Evolutionary conservation across 2,329 filamentous ascomycete species (phyloP).

Genomic region (Cercospora berteroae): DNA sequence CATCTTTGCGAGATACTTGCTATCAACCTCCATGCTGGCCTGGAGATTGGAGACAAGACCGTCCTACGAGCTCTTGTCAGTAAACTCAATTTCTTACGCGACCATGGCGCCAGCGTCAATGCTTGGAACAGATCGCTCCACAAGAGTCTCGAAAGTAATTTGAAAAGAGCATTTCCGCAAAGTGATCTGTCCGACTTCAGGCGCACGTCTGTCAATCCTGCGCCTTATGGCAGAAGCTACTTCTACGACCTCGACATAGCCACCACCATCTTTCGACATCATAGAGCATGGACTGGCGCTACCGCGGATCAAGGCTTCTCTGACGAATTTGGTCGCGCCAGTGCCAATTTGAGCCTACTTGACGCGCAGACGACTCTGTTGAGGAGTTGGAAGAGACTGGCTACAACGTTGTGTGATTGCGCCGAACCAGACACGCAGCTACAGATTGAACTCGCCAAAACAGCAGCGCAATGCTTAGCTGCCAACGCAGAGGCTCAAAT

Average conservation of each 20-base stretch:
- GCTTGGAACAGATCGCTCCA: constrained; percentile 88
- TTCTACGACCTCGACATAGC: constrained; percentile 81
- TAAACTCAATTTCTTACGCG: constrained; percentile 74
- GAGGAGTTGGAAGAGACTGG: constrained; percentile 83
- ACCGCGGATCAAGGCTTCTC: constrained; percentile 64
- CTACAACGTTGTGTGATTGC: constrained; percentile 74
- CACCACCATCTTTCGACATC: constrained; percentile 70
- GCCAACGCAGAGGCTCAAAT: constrained; percentile 72
- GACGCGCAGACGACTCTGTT: constrained; percentile 87
- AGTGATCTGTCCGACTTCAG: constrained; percentile 77
- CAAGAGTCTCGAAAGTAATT: constrained; percentile 78
- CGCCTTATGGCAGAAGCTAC: constrained; percentile 66
- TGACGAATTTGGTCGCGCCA: constrained; percentile 75
- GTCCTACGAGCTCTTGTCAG: constrained; percentile 70
- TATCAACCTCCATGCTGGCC: constrained; percentile 83
- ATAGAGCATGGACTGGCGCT: constrained; percentile 70
- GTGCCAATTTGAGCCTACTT: constrained; percentile 85
- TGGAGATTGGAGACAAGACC: constrained; percentile 67
- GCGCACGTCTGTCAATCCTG: constrained; percentile 58
- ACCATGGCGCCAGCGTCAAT: constrained; percentile 73
- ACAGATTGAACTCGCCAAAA: constrained; percentile 68
- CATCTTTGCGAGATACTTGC: constrained; percentile 84
- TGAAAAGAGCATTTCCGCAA: constrained; percentile 71
- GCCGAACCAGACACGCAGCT: constrained; percentile 56
- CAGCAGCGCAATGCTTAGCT: constrained; percentile 72